phyloP scores from a whole-genome alignment of 1,284 basidiomycete species.

The Moesziomyces globuligerus region DNA sequence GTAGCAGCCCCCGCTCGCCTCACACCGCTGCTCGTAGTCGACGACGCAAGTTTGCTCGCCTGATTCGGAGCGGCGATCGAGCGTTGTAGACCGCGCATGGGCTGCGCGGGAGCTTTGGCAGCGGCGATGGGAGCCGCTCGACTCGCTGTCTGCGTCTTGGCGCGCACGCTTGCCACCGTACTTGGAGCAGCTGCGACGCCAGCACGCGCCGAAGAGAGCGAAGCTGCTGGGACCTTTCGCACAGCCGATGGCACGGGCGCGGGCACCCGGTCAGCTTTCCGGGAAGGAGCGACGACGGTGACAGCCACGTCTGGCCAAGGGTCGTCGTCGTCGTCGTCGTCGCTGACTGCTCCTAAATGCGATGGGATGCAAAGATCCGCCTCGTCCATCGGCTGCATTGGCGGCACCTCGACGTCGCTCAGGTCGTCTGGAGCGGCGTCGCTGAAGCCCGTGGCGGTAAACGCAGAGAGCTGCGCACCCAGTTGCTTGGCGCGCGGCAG shows the following conservation, averaged over 20 bases:
- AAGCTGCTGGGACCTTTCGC: background rate
- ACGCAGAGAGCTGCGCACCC: slow-evolving; percentile 28
- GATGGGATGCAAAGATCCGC: slow-evolving; percentile 8
- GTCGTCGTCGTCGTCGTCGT: slow-evolving; percentile 29
- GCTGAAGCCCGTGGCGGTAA: slow-evolving; percentile 16
- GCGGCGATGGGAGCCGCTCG: too few relatives aligned
- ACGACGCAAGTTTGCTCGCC: too few relatives aligned
- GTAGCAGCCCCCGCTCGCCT: too few relatives aligned
- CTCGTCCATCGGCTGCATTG: slow-evolving; percentile 11
- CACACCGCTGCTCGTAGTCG: slow-evolving; percentile 1
- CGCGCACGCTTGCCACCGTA: slow-evolving; percentile 1
- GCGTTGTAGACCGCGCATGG: slow-evolving; percentile 18
- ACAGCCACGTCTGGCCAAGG: slow-evolving; percentile 40
- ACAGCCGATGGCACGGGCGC: too few relatives aligned
- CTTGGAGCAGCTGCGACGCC: background rate
- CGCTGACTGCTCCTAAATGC: slow-evolving; percentile 4
- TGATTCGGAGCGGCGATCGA: slow-evolving; percentile 34
- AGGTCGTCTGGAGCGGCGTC: slow-evolving; percentile 21
- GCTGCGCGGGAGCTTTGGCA: background rate
- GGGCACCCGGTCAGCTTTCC: too few relatives aligned
- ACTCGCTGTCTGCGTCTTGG: too few relatives aligned
- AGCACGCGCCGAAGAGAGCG: background rate
- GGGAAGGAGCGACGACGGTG: background rate
- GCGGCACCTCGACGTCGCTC: slow-evolving; percentile 19
- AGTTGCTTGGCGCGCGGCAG: slow-evolving; percentile 48